Base-by-base conservation (phyloP, 148 eudicot genomes). In the Polygonum aviculare region DNA sequence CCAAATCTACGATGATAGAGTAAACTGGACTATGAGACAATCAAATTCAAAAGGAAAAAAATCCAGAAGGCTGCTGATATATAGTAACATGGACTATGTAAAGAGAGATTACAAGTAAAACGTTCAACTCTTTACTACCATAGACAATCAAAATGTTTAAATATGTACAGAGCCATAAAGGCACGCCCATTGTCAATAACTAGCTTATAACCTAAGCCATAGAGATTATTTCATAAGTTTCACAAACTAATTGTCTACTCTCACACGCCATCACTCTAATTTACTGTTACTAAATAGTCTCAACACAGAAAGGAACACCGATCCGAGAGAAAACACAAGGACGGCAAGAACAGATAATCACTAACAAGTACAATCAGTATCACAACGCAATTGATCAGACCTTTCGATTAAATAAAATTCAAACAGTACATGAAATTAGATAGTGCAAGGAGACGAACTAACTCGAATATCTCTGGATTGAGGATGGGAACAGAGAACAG, bases 401-500 rank as follows among this genome's bases (percentile, higher is more conserved):
- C 3, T 57, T 12, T 57, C 3, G 2, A 36, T 57, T 11, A 1
- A 36, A 33, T n/a, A 35, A 18, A 47, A 57, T 2, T 50, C 7
- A 73, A n/a, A 45, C 19, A 8, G 16, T 3, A 50, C 6, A 50
- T 12, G n/a, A 48, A 10, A 48, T 48, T 48, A 48, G 50, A 31
- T 49, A 47, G 35, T n/a, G 18, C 0, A 50, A 35, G 19, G 15
- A 31, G 1, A 73, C 70, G 39, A n/a, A 35, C 90, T 62, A 67
- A 94, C 98, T 88, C 95, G 80, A 82, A 94, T 87, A 94, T 94
- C 98, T 51, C 97, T 83, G 1, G 98, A 94, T 52, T 86, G 65
- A 39, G 98, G 98, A 84, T 94, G 98, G 15, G 98, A 94, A 52
- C 98, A 94, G 12, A 92, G 88, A 49, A 94, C 90, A 8, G 92